phyloP scores from a whole-genome alignment of 768 basidiomycete genomes.

The Leucocoprinus sp. region DNA sequence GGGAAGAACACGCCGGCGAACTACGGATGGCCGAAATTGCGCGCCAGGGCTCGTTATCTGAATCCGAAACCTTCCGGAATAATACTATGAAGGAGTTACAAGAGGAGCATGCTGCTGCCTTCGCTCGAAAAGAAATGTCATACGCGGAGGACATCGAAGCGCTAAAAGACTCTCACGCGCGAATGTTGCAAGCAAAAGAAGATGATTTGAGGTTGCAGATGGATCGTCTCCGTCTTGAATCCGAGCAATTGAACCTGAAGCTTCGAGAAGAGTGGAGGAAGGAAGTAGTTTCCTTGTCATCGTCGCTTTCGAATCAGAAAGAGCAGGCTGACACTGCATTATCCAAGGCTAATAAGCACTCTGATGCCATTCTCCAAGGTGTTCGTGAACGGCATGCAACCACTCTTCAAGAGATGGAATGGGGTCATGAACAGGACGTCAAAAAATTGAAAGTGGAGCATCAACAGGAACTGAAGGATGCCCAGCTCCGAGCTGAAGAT shows the following conservation, averaged over 20 bases:
- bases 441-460: conserved; percentile 41
- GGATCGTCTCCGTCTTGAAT: conserved; percentile 54
- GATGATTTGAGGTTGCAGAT: conserved; percentile 54
- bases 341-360: conserved; percentile 7
- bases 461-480: conserved; percentile 28
- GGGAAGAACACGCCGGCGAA: conserved; percentile 69
- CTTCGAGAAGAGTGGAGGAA: conserved; percentile 46
- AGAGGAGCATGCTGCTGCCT: conserved; percentile 62
- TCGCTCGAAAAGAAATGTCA: conserved; percentile 56
- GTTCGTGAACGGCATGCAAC: conserved; percentile 47
- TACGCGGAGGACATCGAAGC: conserved; percentile 59
- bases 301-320: conserved; percentile 35
- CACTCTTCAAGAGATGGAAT: conserved; percentile 47
- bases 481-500: conserved; percentile 19
- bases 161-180: conserved; percentile 55
- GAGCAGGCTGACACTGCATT: conserved; percentile 30
- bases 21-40: conserved; percentile 70
- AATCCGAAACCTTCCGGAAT: conserved; percentile 62
- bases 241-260: conserved; percentile 43
- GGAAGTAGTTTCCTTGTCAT: conserved; percentile 41
- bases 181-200: conserved; percentile 43
- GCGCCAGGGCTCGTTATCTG: conserved; percentile 63
- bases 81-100: conserved; percentile 57
- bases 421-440: conserved; percentile 49
- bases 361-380: conserved; percentile 17